These are phyloP conservation scores for Colletotrichum abscissum DNA, from an alignment of 2,329 filamentous ascomycete genomes.

Conservation along the genomic window DNA sequence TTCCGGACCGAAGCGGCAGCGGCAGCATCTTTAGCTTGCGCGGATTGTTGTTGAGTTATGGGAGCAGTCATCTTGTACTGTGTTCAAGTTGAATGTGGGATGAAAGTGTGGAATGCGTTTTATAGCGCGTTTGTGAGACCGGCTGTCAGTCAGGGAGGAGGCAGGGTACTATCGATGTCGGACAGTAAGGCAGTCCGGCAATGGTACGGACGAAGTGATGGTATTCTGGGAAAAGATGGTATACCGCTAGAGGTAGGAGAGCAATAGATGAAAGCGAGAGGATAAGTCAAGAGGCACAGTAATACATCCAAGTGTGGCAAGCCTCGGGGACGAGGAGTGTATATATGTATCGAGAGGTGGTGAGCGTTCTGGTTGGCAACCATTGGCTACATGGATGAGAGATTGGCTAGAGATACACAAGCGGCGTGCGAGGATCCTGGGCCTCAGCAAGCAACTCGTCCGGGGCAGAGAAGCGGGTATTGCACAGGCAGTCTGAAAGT, in stretches of 20 bases:
- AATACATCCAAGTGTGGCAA: slow-evolving; percentile 15
- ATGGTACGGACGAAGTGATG: slow-evolving; percentile 14
- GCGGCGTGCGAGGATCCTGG: slow-evolving; percentile 33
- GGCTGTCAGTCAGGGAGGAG: slow-evolving; percentile 10
- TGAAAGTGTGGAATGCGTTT: slow-evolving; percentile 3
- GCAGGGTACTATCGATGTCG: neutral
- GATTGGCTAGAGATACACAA: slow-evolving; percentile 37
- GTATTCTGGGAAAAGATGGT: slow-evolving; percentile 12
- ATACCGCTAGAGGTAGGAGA: slow-evolving; percentile 11
- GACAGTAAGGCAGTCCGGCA: slow-evolving; percentile 1
- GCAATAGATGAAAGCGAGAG: slow-evolving; percentile 11
- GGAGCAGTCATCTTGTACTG: slow-evolving; percentile 35
- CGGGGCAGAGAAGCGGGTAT: slow-evolving; percentile 29
- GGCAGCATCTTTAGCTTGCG: slow-evolving; percentile 59
- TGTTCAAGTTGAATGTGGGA: slow-evolving; percentile 3
- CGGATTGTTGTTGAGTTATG: slow-evolving; percentile 37
- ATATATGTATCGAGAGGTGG: slow-evolving; percentile 36
- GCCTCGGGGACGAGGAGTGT: slow-evolving; percentile 35
- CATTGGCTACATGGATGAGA: slow-evolving; percentile 37
- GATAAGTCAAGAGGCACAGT: slow-evolving; percentile 28
- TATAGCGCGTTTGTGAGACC: slow-evolving; percentile 19
- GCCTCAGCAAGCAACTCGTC: slow-evolving; percentile 28
- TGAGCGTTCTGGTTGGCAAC: slow-evolving; percentile 22
- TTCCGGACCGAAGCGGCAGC: slow-evolving; percentile 67
- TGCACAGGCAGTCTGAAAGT: slow-evolving; percentile 27